Percentiles rank a stretch among this genome's conserved stretches.
These are phyloP conservation scores for Kodamaea fungicola DNA, from an alignment of 1,139 yeast species.

Conservation along the genomic window DNA sequence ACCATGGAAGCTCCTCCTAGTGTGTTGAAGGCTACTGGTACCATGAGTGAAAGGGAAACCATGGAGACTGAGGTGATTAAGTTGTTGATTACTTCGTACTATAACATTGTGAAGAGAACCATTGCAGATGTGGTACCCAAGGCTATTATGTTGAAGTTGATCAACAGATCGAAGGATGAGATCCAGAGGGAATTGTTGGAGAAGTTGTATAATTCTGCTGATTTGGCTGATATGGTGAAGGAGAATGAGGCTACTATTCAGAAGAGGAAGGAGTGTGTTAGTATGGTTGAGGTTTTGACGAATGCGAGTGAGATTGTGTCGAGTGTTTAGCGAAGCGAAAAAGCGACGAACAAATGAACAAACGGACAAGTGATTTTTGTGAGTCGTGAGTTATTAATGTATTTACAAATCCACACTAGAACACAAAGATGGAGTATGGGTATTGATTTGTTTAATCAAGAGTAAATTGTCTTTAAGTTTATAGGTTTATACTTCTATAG, in stretches of 20 bases:
- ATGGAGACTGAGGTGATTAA: constrained; percentile 97
- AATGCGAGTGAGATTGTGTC: constrained; percentile 92
- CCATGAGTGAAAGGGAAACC: constrained; percentile 91
- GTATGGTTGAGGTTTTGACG: constrained; percentile 88
- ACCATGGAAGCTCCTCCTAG: constrained; percentile 98
- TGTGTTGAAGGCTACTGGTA: constrained; percentile 89
- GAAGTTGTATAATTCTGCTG: constrained; percentile 76
- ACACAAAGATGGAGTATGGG: no score
- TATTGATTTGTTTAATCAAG: no score
- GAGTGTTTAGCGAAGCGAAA: constrained; percentile 61
- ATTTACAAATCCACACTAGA: no score
- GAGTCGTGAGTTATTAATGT: no score
- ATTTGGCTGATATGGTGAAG: constrained; percentile 73
- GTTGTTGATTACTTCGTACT: constrained; percentile 84
- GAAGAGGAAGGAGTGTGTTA: constrained; percentile 90
- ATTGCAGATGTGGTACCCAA: constrained; percentile 92
- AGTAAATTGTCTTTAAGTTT: no score
- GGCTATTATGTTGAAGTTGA: constrained; percentile 90
- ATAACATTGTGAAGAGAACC: constrained; percentile 88
- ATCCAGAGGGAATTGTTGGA: constrained; percentile 88
- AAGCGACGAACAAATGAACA: no score
- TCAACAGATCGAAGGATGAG: constrained; percentile 77
- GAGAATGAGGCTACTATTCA: constrained; percentile 92
- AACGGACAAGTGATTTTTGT: no score
- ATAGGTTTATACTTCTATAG: no score